phyloP scores from a whole-genome alignment of 805 yeast species.

The Candida nemodendra region DNA sequence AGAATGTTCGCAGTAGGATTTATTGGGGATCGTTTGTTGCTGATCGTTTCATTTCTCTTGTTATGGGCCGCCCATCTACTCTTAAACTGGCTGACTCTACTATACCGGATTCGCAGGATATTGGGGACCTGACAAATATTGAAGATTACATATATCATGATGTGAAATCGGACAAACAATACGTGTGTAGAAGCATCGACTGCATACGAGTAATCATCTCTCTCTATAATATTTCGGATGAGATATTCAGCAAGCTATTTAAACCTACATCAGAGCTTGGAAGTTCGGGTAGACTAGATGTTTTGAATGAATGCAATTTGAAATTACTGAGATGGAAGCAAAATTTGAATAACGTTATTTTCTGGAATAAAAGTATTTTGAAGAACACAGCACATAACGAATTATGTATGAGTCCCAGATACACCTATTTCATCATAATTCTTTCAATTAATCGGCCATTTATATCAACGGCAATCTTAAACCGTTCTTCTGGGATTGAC shows the following conservation, averaged over 20 bases:
- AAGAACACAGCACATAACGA: constrained; percentile 50
- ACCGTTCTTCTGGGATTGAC: constrained; percentile 1
- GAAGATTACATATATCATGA: constrained; percentile 49
- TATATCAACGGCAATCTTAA: constrained; percentile 21
- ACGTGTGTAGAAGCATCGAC: constrained; percentile 36
- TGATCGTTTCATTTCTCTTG: constrained; percentile 58
- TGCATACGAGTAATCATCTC: constrained; percentile 42
- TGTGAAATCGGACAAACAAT: constrained; percentile 15
- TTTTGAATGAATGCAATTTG: constrained; percentile 41
- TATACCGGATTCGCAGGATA: constrained; percentile 54
- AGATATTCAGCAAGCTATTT: constrained; percentile 42
- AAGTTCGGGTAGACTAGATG: constrained; percentile 4
- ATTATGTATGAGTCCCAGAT: constrained; percentile 49
- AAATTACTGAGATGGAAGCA: constrained; percentile 52
- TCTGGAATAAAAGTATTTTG: constrained; percentile 47
- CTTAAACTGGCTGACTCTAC: constrained; percentile 55
- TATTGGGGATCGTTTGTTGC: constrained; percentile 67
- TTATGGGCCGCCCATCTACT: constrained; percentile 57
- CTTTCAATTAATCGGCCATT: constrained; percentile 58
- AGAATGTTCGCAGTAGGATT: constrained; percentile 49
- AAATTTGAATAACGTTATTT: constrained; percentile 46
- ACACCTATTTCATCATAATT: constrained; percentile 53
- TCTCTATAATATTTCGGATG: constrained; percentile 43
- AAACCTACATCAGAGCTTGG: constrained; percentile 7
- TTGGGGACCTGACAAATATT: constrained; percentile 58